Base-by-base conservation (phyloP, 1,139 yeast species). In the Pichia sp. region DNA sequence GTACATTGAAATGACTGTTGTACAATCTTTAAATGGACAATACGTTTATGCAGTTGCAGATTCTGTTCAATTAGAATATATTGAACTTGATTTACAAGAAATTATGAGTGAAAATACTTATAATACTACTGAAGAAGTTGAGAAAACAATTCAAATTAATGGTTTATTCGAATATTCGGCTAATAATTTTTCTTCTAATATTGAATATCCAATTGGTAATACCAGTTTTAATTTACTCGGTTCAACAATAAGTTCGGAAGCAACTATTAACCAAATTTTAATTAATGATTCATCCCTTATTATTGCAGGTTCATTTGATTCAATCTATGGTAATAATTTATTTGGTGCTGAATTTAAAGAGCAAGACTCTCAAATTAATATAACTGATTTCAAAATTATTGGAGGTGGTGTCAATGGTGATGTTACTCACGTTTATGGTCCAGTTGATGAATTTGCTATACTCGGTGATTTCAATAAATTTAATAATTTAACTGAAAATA, bases 101-200 rank as follows among this genome's bases (percentile, higher is more conserved):
- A 62, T 80, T 47, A 82, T 77, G 54, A 42, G 50, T 15, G 36
- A 46, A 21, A 38, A 38, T 25, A 35, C 48, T 17, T 24, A 36
- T 9, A 33, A 33, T 11, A 9, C 21, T 20, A 19, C 23, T 12
- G 36, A 28, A n/a, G 31, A 31, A 14, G 39, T 39, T 6, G 22
- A 42, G 26, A 38, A 31, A 14, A 22, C 25, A 11, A 32, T 46
- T 28, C 55, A 60, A 6, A 55, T 88, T 41, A 82, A 83, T 57
- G 93, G 94, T 2, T 55, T 91, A 33, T 85, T 89, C 58, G 96
- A 91, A 61, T 91, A 81, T 61, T 78, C 86, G 0, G 64, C 79
- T 36, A 64, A 74, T 4, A 86, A 88, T 58, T 85, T 84, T 56
- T 66, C 91, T 1, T 50, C 58, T 18, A 52, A 58, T 12, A 37